Base-by-base conservation (phyloP, 768 basidiomycete genomes). In the Mycena haematopus region DNA sequence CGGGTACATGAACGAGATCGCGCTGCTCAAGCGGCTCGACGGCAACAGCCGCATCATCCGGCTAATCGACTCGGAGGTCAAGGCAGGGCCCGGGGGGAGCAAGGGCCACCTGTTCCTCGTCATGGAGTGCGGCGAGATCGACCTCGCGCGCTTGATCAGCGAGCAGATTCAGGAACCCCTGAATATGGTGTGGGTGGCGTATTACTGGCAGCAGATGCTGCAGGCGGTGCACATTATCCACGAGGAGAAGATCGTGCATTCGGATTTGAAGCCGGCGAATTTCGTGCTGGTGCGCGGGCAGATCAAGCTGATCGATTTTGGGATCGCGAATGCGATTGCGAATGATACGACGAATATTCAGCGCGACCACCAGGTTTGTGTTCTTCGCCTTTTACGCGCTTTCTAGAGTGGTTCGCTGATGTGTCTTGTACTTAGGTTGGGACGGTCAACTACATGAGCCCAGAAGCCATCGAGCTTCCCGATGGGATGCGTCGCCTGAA, bases 141-240 rank as follows among this genome's bases (percentile, higher is more conserved):
- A 99, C 75, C 80, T 99, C 56, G 90, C 95, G 42, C 85, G 85
- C 66, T 75, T 99, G 59, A 74, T 99, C 62, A 85, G 86, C 65
- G 93, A 96, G 70, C 91, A 94, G 74, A 84, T 89, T 75, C 91
- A 88, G 68, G 88, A 95, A 70, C 82, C 90, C 0, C 69, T 97
- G 73, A 92, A 96, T 75, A 91, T 96, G 85, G 91, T 96, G 58
- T 96, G 96, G 86, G 85, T 98, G 33, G 88, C 93, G 19, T 92
- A 95, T 73, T 96, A 95, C 71, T 99, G 96, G 95, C 92, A 97
- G 71, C 96, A 98, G 96, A 99, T 99, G 95, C 79, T 99, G 52
- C 90, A 97, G 81, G 96, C 96, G 0, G 96, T 99, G n/a, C 92
- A 97, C 61, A 90, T 98, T 58, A 96, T 98, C 56, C 96, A 99